Base-by-base conservation (phyloP, 2,329 filamentous ascomycete species). In the Pseudogymnoascus sp. region DNA sequence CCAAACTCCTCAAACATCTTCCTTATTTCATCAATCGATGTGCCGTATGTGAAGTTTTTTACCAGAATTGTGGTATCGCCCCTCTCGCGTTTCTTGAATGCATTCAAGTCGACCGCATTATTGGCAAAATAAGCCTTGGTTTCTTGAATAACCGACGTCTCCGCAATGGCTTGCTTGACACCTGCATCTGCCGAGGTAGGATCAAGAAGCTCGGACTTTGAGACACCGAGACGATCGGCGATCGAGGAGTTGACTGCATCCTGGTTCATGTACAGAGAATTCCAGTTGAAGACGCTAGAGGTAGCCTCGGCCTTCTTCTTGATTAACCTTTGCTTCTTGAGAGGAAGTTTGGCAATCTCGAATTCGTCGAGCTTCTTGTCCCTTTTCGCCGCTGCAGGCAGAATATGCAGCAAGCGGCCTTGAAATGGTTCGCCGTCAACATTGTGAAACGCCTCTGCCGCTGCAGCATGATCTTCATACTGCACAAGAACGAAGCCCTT, bases 261-360 rank as follows among this genome's bases (percentile, higher is more conserved):
- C 78, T 91, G 89, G 76, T 89, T 97, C 90, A 99, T 96, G 76
- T 95, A 99, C n/a, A 99, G 81, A n/a, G 93, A 93, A 79, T 99
- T 99, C 95, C 95, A 99, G 74, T 93, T 96, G 78, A 98, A 98
- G 1, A 84, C 86, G 59, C 84, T 86, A 31, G 87, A 88, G 7
- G 89, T 83, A 22, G 93, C 90, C 70, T 93, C 89, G 60, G 88
- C 83, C 77, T 90, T 96, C 71, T 89, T 90, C 73, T 89, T 91
- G 68, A 98, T 89, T 71, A 96, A 84, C 70, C 91, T 91, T 75
- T 98, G 95, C 75, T 96, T 95, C 78, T 97, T 98, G 67, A 98
- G 79, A 14, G 95, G 93, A 69, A 99, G 77, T 75, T 97, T 96
- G 0, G 93, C 92, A 62, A 99, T 82, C 63, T 89, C 88, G 75